These are phyloP conservation scores for Orbilia brochopaga DNA, from an alignment of 2,329 filamentous ascomycete species.

Conservation along the genomic window DNA sequence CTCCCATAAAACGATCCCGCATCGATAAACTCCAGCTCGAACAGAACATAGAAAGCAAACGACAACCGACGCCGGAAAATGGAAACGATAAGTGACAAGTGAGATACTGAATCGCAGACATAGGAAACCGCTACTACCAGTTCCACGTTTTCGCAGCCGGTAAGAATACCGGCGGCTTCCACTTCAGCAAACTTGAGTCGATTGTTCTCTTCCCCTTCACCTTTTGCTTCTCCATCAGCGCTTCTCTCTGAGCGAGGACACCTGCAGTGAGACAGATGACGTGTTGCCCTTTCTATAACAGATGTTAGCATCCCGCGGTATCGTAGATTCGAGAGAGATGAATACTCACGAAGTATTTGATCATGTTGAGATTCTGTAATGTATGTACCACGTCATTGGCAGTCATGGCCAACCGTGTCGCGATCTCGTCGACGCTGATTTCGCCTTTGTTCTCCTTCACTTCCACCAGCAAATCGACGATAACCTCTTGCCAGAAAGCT, in stretches of 20 bases:
- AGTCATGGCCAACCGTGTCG: slow-evolving; percentile 85
- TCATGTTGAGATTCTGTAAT: slow-evolving; percentile 89
- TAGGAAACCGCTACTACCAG: slow-evolving; percentile 67
- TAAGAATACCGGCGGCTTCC: slow-evolving; percentile 95
- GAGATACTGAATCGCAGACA: neutral
- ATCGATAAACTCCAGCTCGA: slow-evolving; percentile 1
- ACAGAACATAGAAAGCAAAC: neutral
- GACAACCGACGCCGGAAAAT: neutral
- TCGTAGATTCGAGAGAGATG: slow-evolving; percentile 3
- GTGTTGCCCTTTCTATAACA: slow-evolving; percentile 69
- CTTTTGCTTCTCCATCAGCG: slow-evolving; percentile 79
- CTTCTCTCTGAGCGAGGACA: slow-evolving; percentile 71
- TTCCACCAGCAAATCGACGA: slow-evolving; percentile 83
- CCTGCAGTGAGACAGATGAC: slow-evolving; percentile 91
- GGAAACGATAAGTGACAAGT: slow-evolving; percentile 1
- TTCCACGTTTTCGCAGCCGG: slow-evolving; percentile 92
- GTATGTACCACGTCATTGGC: slow-evolving; percentile 95
- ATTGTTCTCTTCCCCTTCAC: slow-evolving; percentile 77
- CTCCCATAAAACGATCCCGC: neutral
- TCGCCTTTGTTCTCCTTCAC: slow-evolving; percentile 71
- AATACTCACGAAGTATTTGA: slow-evolving; percentile 75
- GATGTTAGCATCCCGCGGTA: slow-evolving; percentile 6
- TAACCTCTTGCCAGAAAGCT: slow-evolving; percentile 96
- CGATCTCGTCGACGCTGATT: slow-evolving; percentile 85
- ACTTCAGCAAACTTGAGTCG: slow-evolving; percentile 78